These are phyloP conservation scores for Pseudopediastrum boryanum DNA, from an alignment of 139 green algal genomes.

Conservation along the genomic window DNA sequence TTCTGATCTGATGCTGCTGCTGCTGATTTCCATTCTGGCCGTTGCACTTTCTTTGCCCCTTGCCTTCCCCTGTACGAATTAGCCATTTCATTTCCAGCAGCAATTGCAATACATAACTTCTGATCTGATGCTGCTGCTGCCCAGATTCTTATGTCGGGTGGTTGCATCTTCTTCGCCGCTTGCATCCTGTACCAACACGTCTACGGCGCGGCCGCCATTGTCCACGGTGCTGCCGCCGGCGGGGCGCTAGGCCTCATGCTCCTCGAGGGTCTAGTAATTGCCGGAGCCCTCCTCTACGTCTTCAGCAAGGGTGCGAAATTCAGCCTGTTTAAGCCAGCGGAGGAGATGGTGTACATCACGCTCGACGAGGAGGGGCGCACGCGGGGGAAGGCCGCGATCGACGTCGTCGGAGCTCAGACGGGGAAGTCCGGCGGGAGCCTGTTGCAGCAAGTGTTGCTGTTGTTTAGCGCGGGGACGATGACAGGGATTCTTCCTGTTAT, in stretches of 20 bases:
- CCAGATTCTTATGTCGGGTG: conserved; percentile 61
- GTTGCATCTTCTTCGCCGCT: conserved; percentile 75
- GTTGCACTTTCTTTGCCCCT: neutral
- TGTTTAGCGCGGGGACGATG: conserved; percentile 68
- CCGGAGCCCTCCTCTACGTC: conserved; percentile 80
- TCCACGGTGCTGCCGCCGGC: neutral
- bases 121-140: neutral
- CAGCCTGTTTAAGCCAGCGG: conserved; percentile 93
- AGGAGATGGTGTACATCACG: conserved; percentile 91
- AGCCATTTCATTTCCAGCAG: neutral
- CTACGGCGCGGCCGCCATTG: conserved; percentile 12
- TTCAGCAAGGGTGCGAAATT: conserved; percentile 89
- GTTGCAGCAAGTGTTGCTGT: conserved; percentile 65
- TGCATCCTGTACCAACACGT: conserved; percentile 68
- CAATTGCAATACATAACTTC: neutral
- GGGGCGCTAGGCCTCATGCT: conserved; percentile 35
- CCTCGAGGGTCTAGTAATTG: conserved; percentile 66
- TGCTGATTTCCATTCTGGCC: neutral
- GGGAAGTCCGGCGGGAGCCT: conserved; percentile 49
- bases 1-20: conserved; percentile 4
- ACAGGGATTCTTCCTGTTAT: conserved; percentile 71
- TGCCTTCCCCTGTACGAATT: neutral
- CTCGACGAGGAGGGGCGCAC: conserved; percentile 74
- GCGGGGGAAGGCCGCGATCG: conserved; percentile 95
- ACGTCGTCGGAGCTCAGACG: conserved; percentile 42